phyloP scores from a whole-genome alignment of 208 protist species.

The Leishmania tropica region DNA sequence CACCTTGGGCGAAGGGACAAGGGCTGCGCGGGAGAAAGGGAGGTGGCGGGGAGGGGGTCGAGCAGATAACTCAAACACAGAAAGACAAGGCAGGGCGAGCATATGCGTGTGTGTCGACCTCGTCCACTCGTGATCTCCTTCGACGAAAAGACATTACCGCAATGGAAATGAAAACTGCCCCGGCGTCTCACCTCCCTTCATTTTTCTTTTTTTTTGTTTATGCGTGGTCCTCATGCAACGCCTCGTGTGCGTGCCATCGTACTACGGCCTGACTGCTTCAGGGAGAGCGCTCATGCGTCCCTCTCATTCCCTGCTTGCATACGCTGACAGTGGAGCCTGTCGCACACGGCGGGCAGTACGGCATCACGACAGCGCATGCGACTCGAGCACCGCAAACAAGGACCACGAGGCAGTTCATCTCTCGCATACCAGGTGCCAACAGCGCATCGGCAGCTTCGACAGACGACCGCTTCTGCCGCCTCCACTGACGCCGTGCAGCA shows the following conservation, averaged over 20 bases:
- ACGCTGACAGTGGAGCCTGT: not conserved
- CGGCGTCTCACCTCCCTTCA: not conserved
- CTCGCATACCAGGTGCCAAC: not conserved
- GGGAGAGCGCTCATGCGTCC: not conserved
- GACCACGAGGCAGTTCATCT: not conserved
- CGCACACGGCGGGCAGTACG: not conserved
- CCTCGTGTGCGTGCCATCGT: not conserved
- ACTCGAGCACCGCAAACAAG: not conserved
- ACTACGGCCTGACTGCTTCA: not conserved
- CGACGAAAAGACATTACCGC: not conserved
- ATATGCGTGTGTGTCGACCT: not conserved
- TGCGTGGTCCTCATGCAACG: not conserved
- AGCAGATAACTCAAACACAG: not conserved
- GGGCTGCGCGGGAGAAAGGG: not conserved
- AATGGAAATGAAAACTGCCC: fast-evolving
- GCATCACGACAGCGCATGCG: not conserved
- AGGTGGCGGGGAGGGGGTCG: no score
- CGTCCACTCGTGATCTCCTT: not conserved
- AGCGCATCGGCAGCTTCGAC: not conserved
- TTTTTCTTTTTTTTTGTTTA: not conserved
- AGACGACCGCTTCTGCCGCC: not conserved
- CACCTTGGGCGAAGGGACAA: not conserved
- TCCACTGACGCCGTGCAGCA: constrained; percentile 1
- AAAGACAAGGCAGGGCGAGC: not conserved
- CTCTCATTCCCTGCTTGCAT: not conserved